Percentiles rank a stretch among this genome's conserved stretches.
Conservation (phyloP, 768 basidiomycete species). For the Hygrocybe coccinea region DNA sequence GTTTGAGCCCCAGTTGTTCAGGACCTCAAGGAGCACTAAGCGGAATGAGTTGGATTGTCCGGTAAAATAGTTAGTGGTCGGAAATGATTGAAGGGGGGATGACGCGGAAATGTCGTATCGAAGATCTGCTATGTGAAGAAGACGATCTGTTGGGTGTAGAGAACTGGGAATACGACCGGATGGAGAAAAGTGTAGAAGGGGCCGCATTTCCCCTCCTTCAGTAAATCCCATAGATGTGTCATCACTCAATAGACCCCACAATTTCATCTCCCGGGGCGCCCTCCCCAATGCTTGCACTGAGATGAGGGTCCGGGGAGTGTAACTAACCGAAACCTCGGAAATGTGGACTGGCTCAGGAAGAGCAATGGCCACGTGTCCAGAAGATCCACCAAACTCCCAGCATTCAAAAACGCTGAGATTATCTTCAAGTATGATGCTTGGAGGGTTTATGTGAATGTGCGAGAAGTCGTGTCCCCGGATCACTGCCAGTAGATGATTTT, state of each 20-base stretch:
- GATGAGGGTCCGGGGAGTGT: background rate
- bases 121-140: background rate
- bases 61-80: background rate
- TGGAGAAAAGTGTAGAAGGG: background rate
- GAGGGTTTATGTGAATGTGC: conserved; percentile 1
- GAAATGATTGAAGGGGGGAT: background rate
- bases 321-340: conserved; percentile 2
- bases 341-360: conserved; percentile 4
- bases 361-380: conserved; percentile 6
- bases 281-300: background rate
- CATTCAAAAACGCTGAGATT: conserved; percentile 7
- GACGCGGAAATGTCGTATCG: conserved; percentile 1
- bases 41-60: background rate
- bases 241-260: conserved; percentile 3
- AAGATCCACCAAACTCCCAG: conserved; percentile 9
- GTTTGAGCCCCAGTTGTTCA: conserved; percentile 3
- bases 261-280: background rate
- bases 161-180: background rate
- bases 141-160: background rate
- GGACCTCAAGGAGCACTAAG: conserved; percentile 3
- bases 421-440: conserved; percentile 4
- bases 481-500: background rate
- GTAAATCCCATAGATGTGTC: background rate
- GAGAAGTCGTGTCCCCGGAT: conserved; percentile 1
- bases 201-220: background rate